Evolutionary conservation across 2,329 filamentous ascomycete genomes (phyloP).

Genomic region (Scedosporium apiospermum): DNA sequence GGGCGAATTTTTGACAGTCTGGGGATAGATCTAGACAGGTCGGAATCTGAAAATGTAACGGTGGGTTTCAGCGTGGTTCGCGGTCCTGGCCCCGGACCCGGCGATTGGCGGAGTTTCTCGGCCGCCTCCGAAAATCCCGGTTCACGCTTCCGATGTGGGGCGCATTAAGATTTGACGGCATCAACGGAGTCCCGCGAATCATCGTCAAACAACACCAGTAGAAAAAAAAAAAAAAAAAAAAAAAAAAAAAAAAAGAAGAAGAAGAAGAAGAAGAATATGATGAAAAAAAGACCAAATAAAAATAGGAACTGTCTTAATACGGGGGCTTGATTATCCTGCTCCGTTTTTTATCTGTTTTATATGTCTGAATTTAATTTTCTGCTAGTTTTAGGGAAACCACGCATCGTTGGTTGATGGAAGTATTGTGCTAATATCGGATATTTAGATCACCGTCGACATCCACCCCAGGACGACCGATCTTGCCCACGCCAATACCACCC

Average conservation of each 20-base stretch:
- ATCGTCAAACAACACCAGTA: not conserved
- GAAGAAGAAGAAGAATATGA: not conserved
- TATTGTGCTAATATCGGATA: not conserved
- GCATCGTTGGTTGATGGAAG: too few species aligned
- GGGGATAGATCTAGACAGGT: not conserved
- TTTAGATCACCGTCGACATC: not conserved
- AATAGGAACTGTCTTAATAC: too few species aligned
- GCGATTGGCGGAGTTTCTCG: conserved; percentile 6
- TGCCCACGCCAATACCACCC: not conserved
- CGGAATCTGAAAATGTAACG: not conserved
- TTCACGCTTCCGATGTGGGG: not conserved
- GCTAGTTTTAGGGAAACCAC: too few species aligned
- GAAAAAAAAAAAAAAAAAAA: too few species aligned
- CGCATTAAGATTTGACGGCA: not conserved
- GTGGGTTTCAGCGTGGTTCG: not conserved
- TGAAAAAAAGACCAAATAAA: not conserved
- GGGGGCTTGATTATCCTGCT: too few species aligned
- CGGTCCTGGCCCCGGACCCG: not conserved
- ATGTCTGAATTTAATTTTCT: too few species aligned
- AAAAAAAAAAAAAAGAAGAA: not conserved
- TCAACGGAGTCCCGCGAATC: not conserved
- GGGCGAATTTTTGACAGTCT: not conserved
- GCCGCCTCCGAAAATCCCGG: conserved; percentile 3
- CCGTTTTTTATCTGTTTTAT: too few species aligned
- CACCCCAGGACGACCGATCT: not conserved